Percentiles rank a stretch among this genome's conserved stretches.
Evolutionary conservation across 208 protist genomes (phyloP).

Genomic region (Crithidia bombi): DNA sequence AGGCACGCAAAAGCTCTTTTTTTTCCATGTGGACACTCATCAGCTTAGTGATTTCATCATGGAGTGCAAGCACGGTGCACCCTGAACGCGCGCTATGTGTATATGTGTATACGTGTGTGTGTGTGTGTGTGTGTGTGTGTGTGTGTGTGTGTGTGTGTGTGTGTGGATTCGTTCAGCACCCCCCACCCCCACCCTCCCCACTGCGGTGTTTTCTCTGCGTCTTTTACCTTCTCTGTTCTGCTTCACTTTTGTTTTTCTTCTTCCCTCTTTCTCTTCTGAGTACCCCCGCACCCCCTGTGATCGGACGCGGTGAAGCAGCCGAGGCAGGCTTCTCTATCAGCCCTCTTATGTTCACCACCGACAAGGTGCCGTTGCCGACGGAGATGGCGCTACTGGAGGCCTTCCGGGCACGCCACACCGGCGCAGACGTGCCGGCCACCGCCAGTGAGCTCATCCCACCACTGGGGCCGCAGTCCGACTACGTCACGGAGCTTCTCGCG

Average conservation of each 20-base stretch:
- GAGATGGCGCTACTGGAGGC: conserved; percentile 24
- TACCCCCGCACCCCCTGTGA: no score
- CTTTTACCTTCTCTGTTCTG: neutral
- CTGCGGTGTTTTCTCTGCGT: neutral
- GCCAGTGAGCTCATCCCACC: conserved; percentile 9
- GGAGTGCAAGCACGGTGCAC: no score
- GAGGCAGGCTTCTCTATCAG: no score
- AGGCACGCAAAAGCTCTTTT: no score
- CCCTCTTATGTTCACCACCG: conserved; percentile 23
- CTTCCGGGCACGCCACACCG: conserved; percentile 6
- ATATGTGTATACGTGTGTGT: no score
- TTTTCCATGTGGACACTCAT: no score
- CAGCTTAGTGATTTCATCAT: no score
- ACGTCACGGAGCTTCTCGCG: conserved; percentile 34
- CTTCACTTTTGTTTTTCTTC: conserved; percentile 3
- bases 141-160: neutral
- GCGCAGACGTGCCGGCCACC: conserved; percentile 10
- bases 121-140: no score
- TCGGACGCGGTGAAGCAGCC: no score
- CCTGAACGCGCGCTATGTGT: no score
- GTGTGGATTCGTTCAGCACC: no score
- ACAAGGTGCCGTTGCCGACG: conserved; percentile 13
- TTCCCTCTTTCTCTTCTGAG: neutral
- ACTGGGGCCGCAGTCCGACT: neutral
- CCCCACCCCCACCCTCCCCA: neutral